Conservation (phyloP, 2,329 filamentous ascomycete species). For the Pezicula radicicola region DNA sequence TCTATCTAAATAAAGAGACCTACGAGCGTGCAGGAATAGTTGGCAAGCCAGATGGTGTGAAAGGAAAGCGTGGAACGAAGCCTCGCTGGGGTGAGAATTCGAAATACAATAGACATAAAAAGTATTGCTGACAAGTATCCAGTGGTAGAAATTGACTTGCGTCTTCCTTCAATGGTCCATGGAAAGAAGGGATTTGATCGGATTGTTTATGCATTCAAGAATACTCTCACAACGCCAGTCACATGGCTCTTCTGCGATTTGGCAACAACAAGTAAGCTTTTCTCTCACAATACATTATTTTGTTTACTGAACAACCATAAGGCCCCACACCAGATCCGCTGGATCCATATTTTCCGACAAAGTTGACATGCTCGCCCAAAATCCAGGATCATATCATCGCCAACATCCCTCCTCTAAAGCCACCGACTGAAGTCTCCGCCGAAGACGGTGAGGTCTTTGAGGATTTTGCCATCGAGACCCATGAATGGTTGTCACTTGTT, state of each 20-base stretch:
- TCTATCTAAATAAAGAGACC: slow-evolving; percentile 76
- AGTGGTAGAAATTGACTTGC: slow-evolving; percentile 78
- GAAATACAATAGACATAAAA: not conserved
- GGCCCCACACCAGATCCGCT: slow-evolving; percentile 49
- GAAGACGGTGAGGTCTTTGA: slow-evolving; percentile 51
- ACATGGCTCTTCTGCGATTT: slow-evolving; percentile 79
- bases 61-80: slow-evolving; percentile 57
- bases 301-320: slow-evolving; percentile 27
- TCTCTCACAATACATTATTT: slow-evolving; percentile 1
- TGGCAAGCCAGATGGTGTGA: slow-evolving; percentile 62
- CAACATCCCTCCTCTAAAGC: slow-evolving; percentile 24
- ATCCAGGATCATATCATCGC: slow-evolving; percentile 26
- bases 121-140: slow-evolving; percentile 22
- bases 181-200: slow-evolving; percentile 83
- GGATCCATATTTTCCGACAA: slow-evolving; percentile 38
- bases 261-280: slow-evolving; percentile 40
- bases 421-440: slow-evolving; percentile 24
- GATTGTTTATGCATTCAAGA: slow-evolving; percentile 73
- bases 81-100: slow-evolving; percentile 66
- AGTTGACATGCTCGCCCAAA: slow-evolving; percentile 33
- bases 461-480: slow-evolving; percentile 59
- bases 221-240: slow-evolving; percentile 64
- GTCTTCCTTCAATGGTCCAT: slow-evolving; percentile 70
- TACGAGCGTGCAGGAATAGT: slow-evolving; percentile 82
- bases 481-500: slow-evolving; percentile 75